A percentile compares a stretch with the other conserved stretches of the same genome.
phyloP scores from a whole-genome alignment of 176 grass and related monocot species.

The Aegilops sharonensis region DNA sequence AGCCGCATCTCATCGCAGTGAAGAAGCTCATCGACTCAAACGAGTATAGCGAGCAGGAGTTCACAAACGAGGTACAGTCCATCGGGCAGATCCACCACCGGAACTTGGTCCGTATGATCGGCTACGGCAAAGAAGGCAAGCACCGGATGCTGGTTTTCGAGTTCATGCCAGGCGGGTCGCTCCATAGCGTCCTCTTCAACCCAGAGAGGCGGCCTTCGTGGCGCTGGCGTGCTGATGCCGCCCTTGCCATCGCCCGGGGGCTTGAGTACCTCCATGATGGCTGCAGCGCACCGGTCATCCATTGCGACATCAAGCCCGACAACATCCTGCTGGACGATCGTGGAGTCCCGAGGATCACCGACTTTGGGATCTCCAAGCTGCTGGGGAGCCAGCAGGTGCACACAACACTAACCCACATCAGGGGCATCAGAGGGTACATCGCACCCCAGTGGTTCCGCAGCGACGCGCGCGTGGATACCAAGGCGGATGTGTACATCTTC shows the following conservation, averaged over 20 bases:
- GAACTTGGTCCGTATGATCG: conserved; percentile 33
- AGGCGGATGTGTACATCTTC: conserved; percentile 67
- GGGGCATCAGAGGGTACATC: not conserved
- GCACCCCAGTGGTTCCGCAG: conserved; percentile 12
- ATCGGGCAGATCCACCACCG: conserved; percentile 35
- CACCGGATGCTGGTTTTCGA: conserved; percentile 40
- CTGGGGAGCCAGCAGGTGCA: not conserved
- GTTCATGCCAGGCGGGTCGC: conserved; percentile 30
- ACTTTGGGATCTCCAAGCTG: conserved; percentile 25
- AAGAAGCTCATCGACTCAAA: conserved; percentile 14
- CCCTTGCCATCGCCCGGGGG: not conserved
- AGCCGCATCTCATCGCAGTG: not conserved
- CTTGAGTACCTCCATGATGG: conserved; percentile 30
- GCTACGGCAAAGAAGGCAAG: conserved; percentile 25
- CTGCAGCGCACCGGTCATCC: conserved; percentile 4
- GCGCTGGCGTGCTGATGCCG: not conserved
- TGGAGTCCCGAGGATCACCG: not conserved
- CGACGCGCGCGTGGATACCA: not conserved
- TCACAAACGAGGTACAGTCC: conserved; percentile 25
- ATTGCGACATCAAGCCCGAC: conserved; percentile 30
- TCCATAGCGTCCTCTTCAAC: not conserved
- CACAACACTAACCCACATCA: not conserved
- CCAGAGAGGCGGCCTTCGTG: not conserved
- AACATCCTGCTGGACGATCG: conserved; percentile 4
- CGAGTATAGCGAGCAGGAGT: not conserved